phyloP scores from a whole-genome alignment of 2,329 filamentous ascomycete species.

The Penicillium capsulatum region DNA sequence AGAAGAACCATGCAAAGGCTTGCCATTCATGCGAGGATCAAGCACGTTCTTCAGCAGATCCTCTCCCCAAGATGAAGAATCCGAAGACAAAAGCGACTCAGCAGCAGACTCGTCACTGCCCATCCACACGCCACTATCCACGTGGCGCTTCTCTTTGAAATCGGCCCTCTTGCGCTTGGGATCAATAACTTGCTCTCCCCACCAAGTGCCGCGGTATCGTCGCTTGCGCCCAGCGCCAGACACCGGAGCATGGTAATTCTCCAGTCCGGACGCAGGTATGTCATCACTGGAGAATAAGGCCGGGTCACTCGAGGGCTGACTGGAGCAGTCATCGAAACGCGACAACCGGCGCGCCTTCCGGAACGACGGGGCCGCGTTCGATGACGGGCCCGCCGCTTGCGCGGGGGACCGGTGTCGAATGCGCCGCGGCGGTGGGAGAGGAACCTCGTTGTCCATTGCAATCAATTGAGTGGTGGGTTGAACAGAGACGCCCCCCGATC shows the following conservation, averaged over 20 bases:
- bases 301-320: constrained; percentile 42
- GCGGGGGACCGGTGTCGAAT: constrained; percentile 35
- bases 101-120: constrained; percentile 42
- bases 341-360: constrained; percentile 26
- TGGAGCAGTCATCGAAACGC: constrained; percentile 35
- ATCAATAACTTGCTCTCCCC: constrained; percentile 39
- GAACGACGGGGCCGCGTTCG: constrained; percentile 19
- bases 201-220: constrained; percentile 46
- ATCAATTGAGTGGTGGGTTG: constrained; percentile 1
- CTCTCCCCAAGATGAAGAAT: constrained; percentile 36
- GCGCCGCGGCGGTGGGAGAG: constrained; percentile 37
- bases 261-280: constrained; percentile 42
- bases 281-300: constrained; percentile 49
- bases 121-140: constrained; percentile 49
- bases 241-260: constrained; percentile 39
- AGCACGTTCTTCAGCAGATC: constrained; percentile 32
- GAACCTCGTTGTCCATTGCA: constrained; percentile 38
- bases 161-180: constrained; percentile 39
- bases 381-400: constrained; percentile 11
- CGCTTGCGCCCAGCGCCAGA: constrained; percentile 31
- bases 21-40: constrained; percentile 12
- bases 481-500: background rate
- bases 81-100: constrained; percentile 32
- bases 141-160: constrained; percentile 43
- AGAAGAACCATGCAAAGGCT: constrained; percentile 1